These are phyloP conservation scores for Austropuccinia psidii DNA, from an alignment of 1,284 basidiomycete species.

Conservation along the genomic window DNA sequence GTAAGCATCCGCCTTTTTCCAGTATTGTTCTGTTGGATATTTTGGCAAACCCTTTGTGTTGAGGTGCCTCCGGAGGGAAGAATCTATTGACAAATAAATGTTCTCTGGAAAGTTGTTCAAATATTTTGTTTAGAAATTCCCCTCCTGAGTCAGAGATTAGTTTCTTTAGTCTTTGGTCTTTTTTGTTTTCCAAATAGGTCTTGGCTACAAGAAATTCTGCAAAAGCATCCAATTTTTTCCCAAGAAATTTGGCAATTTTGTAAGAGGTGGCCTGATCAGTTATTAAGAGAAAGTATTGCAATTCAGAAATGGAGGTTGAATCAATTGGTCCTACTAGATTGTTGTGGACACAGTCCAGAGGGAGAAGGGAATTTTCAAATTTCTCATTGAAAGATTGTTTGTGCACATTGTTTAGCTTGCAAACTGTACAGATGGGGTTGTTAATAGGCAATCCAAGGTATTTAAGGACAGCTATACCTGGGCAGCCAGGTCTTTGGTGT, in stretches of 20 bases:
- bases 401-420: background rate
- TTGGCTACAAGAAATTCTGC: background rate
- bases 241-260: background rate
- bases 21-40: background rate
- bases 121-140: no score
- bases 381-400: background rate
- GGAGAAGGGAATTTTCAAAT: background rate
- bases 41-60: background rate
- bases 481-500: background rate
- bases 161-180: background rate
- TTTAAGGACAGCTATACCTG: background rate
- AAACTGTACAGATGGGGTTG: background rate
- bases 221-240: background rate
- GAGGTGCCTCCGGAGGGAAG: background rate
- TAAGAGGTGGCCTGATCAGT: background rate
- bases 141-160: background rate
- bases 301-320: background rate
- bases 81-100: background rate
- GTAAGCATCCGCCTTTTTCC: background rate
- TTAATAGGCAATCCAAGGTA: background rate
- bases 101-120: background rate
- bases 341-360: background rate
- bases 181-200: background rate
- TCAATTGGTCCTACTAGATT: background rate
- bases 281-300: background rate